These are phyloP conservation scores for Claviceps maximensis DNA, from an alignment of 2,329 filamentous ascomycete species.

Conservation along the genomic window DNA sequence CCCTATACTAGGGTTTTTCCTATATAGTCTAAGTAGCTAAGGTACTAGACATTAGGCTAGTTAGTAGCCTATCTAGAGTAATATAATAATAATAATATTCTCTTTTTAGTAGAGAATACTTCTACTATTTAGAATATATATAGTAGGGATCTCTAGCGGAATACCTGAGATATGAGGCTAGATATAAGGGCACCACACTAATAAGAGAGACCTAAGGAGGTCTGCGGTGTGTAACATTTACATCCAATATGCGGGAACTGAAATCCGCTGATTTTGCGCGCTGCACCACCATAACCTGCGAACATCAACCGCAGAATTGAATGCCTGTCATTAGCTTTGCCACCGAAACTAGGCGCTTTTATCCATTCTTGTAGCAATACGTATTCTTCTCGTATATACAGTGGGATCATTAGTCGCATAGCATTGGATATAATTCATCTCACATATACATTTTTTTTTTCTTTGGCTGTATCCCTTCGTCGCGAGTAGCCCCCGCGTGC, in stretches of 20 bases:
- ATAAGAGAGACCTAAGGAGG: too few species aligned
- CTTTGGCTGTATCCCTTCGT: neutral
- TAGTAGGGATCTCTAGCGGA: too few species aligned
- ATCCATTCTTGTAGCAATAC: neutral
- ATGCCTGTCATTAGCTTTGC: neutral
- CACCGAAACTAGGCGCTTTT: neutral
- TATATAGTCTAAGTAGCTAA: too few species aligned
- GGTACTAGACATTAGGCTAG: too few species aligned
- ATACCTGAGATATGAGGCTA: too few species aligned
- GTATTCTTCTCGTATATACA: neutral
- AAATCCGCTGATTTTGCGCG: neutral
- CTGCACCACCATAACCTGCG: neutral
- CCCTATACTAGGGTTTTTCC: too few species aligned
- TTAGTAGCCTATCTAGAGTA: too few species aligned
- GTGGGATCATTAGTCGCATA: neutral
- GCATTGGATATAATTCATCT: neutral
- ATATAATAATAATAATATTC: too few species aligned
- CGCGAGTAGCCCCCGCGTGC: neutral
- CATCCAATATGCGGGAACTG: neutral
- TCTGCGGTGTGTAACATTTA: too few species aligned
- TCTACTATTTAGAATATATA: too few species aligned
- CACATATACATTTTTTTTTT: neutral
- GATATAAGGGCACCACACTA: too few species aligned
- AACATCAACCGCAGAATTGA: constrained; percentile 4
- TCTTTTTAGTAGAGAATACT: too few species aligned